phyloP scores from a whole-genome alignment of 2,329 filamentous ascomycete genomes.

The Penicillium brasilianum region DNA sequence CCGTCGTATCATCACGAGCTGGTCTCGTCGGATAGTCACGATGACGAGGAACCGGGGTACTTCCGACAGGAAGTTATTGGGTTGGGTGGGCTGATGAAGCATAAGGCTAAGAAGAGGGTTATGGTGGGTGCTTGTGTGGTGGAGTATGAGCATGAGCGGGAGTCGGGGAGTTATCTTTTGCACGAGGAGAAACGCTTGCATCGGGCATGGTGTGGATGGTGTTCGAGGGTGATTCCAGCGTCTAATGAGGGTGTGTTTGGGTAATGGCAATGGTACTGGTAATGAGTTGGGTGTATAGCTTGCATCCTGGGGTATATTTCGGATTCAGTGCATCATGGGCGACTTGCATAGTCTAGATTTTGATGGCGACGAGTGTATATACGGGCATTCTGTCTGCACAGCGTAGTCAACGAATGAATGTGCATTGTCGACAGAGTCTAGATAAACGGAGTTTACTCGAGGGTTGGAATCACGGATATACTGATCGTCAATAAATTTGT shows the following conservation, averaged over 20 bases:
- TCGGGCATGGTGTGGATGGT: conserved; percentile 93
- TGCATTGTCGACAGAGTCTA: not conserved
- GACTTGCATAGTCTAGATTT: not conserved
- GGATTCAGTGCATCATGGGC: not conserved
- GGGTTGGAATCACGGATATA: not conserved
- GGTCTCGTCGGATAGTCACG: conserved; percentile 33
- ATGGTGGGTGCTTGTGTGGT: conserved; percentile 82
- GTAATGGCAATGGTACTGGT: not conserved
- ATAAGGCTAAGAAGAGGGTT: conserved; percentile 82
- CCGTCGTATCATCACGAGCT: conserved; percentile 31
- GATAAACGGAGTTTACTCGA: not conserved
- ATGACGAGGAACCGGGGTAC: conserved; percentile 68
- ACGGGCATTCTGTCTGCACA: not conserved
- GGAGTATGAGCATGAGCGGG: conserved; percentile 80
- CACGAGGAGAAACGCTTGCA: conserved; percentile 71
- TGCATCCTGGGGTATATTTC: conserved; percentile 2
- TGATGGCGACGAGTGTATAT: not conserved
- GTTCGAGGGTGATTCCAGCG: conserved; percentile 71
- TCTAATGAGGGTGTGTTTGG: conserved; percentile 17
- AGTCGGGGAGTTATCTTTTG: conserved; percentile 67
- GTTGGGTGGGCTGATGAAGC: conserved; percentile 85
- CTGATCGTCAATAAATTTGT: not conserved
- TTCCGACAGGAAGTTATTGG: conserved; percentile 87
- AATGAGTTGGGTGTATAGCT: not conserved
- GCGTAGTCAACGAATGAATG: not conserved